Base-by-base conservation (phyloP, 495 filamentous ascomycete genomes). In the Paragyromitra xinjiangensis region DNA sequence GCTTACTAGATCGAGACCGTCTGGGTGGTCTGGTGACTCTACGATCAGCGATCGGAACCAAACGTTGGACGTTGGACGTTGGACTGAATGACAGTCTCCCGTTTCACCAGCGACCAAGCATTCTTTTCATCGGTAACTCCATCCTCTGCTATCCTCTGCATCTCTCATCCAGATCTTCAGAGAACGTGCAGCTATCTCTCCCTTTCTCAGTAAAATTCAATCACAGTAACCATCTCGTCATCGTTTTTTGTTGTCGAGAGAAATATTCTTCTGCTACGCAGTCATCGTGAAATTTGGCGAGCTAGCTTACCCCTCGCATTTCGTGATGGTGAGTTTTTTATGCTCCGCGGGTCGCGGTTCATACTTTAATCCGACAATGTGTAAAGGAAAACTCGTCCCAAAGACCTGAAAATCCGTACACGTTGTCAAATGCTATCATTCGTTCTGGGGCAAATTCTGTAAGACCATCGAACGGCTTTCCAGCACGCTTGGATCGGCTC, bases 261-360 rank as follows among this genome's bases (percentile, higher is more conserved):
- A 45, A 16, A 16, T 2, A 16, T 26, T 61, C 26, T 48, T 40
- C 39, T 56, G 42, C 16, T 48, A 51, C 53, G 8, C 34, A 64
- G 39, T 19, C 56, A 45, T 44, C 19, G 39, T 44, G 16, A 37
- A 44, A 34, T 71, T 59, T 51, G 37, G 40, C 62, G 19, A 73
- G 59, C 69, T 59, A 58, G 42, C 7, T n/a, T 56, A 42, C n/a
- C 69, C 71, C 74, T 62, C 74, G 69, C 40, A 73, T 65, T 61
- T 73, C 69, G 29, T 73, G 42, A 77, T 73, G 59, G 74, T 77
- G 34, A 56, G 66, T 73, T 24, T 34, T 71, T 76, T 74, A 61
- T 65, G 40, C 29, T 62, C 71, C n/a, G 24, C 50, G 26, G 63
- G 19, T 53, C 53, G 29, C 29, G 40, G 37, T 69, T 59, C 64